phyloP scores from a whole-genome alignment of 1,284 basidiomycete species.

The Boletus mariae region DNA sequence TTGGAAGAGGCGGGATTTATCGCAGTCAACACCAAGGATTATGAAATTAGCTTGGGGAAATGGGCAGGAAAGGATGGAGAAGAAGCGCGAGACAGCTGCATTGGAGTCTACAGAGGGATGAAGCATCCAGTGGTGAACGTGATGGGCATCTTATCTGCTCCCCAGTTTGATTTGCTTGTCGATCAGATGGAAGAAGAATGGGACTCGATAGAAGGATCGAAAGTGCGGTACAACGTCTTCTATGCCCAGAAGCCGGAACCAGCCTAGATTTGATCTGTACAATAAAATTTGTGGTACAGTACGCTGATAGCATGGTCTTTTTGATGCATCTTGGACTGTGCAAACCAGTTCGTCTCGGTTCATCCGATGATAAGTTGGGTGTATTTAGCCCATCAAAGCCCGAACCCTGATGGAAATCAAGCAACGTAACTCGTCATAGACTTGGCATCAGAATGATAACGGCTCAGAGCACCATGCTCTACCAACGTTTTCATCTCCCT shows the following conservation, averaged over 20 bases:
- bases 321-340: too few species aligned
- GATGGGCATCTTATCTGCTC: background rate
- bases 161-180: slow-evolving; percentile 2
- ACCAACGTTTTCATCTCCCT: too few species aligned
- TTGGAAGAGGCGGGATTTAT: background rate
- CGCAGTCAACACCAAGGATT: background rate
- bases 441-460: too few species aligned
- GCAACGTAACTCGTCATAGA: too few species aligned
- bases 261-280: background rate
- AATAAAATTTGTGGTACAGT: background rate
- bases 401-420: too few species aligned
- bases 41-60: slow-evolving; percentile 1
- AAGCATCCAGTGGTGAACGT: slow-evolving; percentile 3
- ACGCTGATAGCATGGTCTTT: too few species aligned
- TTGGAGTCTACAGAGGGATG: slow-evolving; percentile 3
- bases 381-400: too few species aligned
- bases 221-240: slow-evolving; percentile 2
- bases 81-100: slow-evolving; percentile 3
- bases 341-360: too few species aligned
- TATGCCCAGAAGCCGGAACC: slow-evolving; percentile 1
- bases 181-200: slow-evolving; percentile 5
- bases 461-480: too few species aligned
- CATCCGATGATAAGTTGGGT: too few species aligned
- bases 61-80: slow-evolving; percentile 5
- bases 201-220: slow-evolving; percentile 2